phyloP scores from a whole-genome alignment of 2,329 filamentous ascomycete species.

The Plenodomus biglobosus region DNA sequence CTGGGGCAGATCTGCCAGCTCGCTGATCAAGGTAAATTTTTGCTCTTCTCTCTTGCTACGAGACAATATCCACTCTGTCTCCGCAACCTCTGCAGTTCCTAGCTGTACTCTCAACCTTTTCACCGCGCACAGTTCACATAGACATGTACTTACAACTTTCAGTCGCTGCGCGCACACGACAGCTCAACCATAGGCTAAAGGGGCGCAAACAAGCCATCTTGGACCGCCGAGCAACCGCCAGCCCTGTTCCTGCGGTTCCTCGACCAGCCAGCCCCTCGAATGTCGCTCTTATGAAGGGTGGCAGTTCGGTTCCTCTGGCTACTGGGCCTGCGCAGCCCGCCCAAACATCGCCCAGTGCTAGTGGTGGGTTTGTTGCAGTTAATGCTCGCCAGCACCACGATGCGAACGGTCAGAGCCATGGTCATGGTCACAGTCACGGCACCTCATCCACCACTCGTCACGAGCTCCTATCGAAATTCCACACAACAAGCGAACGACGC shows the following conservation, averaged over 20 bases:
- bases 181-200: conserved; percentile 79
- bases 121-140: too few species aligned
- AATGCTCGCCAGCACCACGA: conserved; percentile 53
- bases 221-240: conserved; percentile 59
- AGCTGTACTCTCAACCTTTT: too few species aligned
- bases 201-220: conserved; percentile 73
- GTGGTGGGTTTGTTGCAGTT: conserved; percentile 60
- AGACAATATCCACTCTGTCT: too few species aligned
- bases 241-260: conserved; percentile 34
- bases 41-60: background rate
- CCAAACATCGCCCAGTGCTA: conserved; percentile 42
- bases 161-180: conserved; percentile 70
- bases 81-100: too few species aligned
- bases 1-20: conserved; percentile 75
- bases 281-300: conserved; percentile 47
- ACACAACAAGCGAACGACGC: conserved; percentile 58
- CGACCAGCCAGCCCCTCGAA: conserved; percentile 46
- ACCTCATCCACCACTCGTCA: conserved; percentile 59
- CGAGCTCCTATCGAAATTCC: conserved; percentile 65
- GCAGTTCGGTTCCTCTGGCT: conserved; percentile 26
- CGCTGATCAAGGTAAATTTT: conserved; percentile 69
- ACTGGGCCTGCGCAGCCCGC: conserved; percentile 15
- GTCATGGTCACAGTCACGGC: conserved; percentile 45
- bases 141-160: conserved; percentile 13
- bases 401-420: conserved; percentile 17